A percentile compares a stretch with the other conserved stretches of the same genome.
phyloP scores from a whole-genome alignment of 345 rosid species.

The Raphanus sativus region DNA sequence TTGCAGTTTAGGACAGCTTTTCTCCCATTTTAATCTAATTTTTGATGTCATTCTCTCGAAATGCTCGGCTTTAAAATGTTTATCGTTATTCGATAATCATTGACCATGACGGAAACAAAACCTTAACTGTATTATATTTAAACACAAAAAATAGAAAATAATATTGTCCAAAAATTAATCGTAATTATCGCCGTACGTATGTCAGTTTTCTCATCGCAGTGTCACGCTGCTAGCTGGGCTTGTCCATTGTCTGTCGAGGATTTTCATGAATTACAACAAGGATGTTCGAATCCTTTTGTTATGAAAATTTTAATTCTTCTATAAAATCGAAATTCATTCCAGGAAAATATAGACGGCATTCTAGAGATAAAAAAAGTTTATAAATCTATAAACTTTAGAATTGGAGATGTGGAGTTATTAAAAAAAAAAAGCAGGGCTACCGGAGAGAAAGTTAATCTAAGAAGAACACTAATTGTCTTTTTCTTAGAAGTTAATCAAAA shows the following conservation, averaged over 20 bases:
- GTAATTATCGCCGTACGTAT: slow-evolving; percentile 18
- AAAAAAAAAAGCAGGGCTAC: too few species aligned
- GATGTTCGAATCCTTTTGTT: background rate
- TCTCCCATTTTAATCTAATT: background rate
- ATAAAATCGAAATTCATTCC: too few species aligned
- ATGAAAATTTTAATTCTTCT: background rate
- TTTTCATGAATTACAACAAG: background rate
- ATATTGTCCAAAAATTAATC: background rate
- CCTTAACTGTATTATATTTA: background rate
- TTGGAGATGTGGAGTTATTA: too few species aligned
- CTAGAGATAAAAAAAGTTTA: too few species aligned
- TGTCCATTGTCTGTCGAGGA: slow-evolving; percentile 13
- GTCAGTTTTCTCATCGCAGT: slow-evolving; percentile 10
- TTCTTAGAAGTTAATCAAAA: too few species aligned
- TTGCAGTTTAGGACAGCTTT: slow-evolving; percentile 4
- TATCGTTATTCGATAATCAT: background rate
- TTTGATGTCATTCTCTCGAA: background rate
- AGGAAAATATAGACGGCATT: too few species aligned
- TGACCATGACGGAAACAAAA: slow-evolving; percentile 1
- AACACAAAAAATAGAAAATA: background rate
- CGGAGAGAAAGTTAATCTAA: too few species aligned
- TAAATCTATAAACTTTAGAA: too few species aligned
- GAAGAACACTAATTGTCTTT: too few species aligned
- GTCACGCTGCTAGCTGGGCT: slow-evolving; percentile 11
- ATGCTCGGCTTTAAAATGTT: background rate